Evolutionary conservation across 78 protist genomes (phyloP), one percentile per base, ranked within the genome.

Genomic region (Emiliania huxleyi): DNA sequence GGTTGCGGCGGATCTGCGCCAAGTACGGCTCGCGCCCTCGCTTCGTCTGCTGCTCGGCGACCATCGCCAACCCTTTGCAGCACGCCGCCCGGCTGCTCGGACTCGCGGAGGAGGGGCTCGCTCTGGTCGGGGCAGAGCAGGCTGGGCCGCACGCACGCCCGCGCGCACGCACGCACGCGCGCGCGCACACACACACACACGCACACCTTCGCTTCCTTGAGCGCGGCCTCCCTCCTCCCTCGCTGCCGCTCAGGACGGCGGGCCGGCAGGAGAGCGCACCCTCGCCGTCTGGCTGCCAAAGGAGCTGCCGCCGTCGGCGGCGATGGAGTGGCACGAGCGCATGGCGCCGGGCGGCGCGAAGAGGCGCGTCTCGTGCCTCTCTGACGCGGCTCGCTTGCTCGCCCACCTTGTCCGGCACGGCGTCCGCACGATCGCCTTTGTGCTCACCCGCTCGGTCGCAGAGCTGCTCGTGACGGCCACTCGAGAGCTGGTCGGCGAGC

Each of bases 41-140:
- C 29, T 92, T 87, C 85, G 69, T 91, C 37, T 0, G 15, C 52
- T 94, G 96, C 94, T 77, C 94, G 29, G 96, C 96, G 21, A 94
- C 96, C 26, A 81, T 92, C 12, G 92, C 91, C 90, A 92, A 92
- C 35, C 93, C 96, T 18, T 37, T 0, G 43, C 91, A 44, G 73
- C 96, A 89, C 93, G 62, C 62, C 37, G 21, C 43, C 45, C 23
- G 38, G 35, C 93, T 90, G 42, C 29, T 73, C 29, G 87, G 62
- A 22, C 29, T 90, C 1, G 18, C 6, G 37, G 43, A 11, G 35
- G 87, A 8, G 29, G 33, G 22, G 25, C 3, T 79, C 87, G 26
- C 49, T 35, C 12, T 37, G 35, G 49, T 79, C 49, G 22, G 4
- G 29, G 77, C n/a, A n/a, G n/a, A n/a, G n/a, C n/a, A n/a, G n/a